A percentile compares a stretch with the other conserved stretches of the same genome.
phyloP scores from a whole-genome alignment of 2,329 filamentous ascomycete species.

The Xylaria sp. region DNA sequence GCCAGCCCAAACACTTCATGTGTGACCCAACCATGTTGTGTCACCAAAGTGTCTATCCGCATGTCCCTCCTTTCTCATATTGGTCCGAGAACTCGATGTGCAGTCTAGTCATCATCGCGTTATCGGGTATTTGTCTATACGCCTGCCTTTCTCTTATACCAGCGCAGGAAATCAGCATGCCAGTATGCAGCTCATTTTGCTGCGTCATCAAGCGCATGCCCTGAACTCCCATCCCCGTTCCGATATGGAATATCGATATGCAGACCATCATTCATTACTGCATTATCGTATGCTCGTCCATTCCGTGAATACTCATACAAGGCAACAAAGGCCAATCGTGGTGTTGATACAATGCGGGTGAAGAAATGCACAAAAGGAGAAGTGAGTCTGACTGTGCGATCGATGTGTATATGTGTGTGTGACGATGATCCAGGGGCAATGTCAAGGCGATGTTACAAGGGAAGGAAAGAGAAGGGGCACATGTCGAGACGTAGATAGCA shows the following conservation, averaged over 20 bases:
- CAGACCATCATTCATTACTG: slow-evolving; percentile 1
- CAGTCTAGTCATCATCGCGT: not conserved
- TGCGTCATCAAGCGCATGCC: not conserved
- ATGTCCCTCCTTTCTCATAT: not conserved
- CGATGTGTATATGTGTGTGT: not conserved
- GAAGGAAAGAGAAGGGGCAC: not conserved
- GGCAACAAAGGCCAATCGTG: not conserved
- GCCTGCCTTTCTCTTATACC: not conserved
- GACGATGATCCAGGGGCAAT: not conserved
- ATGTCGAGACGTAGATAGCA: not conserved
- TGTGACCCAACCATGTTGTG: not conserved
- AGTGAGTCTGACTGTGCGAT: not conserved
- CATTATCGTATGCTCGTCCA: not conserved
- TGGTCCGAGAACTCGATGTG: not conserved
- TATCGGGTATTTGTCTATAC: not conserved
- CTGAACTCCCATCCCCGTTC: not conserved
- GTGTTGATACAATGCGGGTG: not conserved
- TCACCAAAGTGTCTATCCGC: not conserved
- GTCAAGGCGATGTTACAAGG: not conserved
- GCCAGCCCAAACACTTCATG: not conserved
- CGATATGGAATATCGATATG: not conserved
- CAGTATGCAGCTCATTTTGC: not conserved
- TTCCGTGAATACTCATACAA: not conserved
- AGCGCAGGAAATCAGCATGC: not conserved
- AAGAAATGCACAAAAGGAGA: not conserved